These are phyloP conservation scores for Colletotrichum sp. DNA, from an alignment of 2,329 filamentous ascomycete species.

Conservation along the genomic window DNA sequence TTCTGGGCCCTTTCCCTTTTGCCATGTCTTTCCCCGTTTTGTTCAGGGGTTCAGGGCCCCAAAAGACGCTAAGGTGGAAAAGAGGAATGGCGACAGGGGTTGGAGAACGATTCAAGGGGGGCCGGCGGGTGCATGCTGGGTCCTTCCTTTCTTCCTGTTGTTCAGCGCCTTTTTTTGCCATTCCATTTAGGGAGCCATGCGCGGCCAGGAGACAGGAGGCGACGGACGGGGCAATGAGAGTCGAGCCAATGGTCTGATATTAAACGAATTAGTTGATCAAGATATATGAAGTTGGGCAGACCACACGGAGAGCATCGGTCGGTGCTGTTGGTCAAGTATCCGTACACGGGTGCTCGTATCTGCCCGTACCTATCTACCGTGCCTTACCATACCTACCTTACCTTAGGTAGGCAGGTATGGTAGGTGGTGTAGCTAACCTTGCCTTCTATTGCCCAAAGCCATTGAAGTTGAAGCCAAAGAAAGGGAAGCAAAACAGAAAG, in stretches of 20 bases:
- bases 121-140: background rate
- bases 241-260: background rate
- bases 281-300: background rate
- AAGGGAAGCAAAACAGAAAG: background rate
- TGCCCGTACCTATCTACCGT: background rate
- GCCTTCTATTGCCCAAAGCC: background rate
- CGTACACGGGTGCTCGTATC: background rate
- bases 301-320: background rate
- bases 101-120: background rate
- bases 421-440: background rate
- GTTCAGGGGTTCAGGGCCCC: conserved; percentile 5
- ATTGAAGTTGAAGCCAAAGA: background rate
- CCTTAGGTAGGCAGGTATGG: background rate
- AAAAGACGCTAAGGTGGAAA: conserved; percentile 4
- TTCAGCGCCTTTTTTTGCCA: background rate
- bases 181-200: background rate
- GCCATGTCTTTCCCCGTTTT: conserved; percentile 18
- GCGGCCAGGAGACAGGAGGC: background rate
- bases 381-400: background rate
- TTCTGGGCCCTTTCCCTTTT: conserved; percentile 17
- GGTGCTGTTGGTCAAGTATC: background rate
- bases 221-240: background rate
- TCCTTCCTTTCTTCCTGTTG: background rate
- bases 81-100: conserved; percentile 10
- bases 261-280: background rate